Evolutionary conservation across 1,139 yeast genomes (phyloP), one percentile per base, ranked within the genome.

Genomic region (Yarrowia galli): DNA sequence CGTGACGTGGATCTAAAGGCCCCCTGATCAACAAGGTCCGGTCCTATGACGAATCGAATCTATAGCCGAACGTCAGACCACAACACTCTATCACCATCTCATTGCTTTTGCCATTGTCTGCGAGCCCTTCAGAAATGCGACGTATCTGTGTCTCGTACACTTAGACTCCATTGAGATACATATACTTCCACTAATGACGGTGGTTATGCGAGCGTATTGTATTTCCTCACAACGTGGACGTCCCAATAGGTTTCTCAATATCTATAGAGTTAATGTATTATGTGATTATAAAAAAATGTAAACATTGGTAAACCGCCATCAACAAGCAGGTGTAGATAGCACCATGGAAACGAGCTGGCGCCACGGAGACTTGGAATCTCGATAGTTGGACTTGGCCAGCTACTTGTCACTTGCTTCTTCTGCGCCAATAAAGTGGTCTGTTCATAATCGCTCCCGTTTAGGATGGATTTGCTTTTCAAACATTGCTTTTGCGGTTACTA

Each of bases 21-120:
- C 49, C 49, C 49, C 49, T 45, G 49, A 45, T 45, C 49, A 45
- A 15, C 49, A 45, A n/a, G n/a, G n/a, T n/a, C n/a, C 2, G 48
- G 25, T 13, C 25, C 48, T 22, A 22, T 22, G 48, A 43, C 48
- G 25, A 22, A 13, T 8, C 48, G n/a, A n/a, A n/a, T n/a, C n/a
- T n/a, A n/a, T n/a, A 13, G 40, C 45, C 43, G 18, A 25, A 43
- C 16, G 49, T 45, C 49, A 45, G 49, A 23, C 49, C 49, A 23
- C 49, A 43, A 23, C 49, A 43, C 46, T 43, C 25, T 43, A 43
- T 45, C 25, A 45, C 12, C 10, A n/a, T 7, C 15, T n/a, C 28
- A n/a, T 48, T 48, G 36, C 53, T 48, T 48, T 48, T 48, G 32
- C 13, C 53, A 48, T 48, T 48, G 53, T 48, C 36, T 28, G n/a